Base-by-base conservation (phyloP, 2,329 filamentous ascomycete genomes). In the Escovopsis sp. region DNA sequence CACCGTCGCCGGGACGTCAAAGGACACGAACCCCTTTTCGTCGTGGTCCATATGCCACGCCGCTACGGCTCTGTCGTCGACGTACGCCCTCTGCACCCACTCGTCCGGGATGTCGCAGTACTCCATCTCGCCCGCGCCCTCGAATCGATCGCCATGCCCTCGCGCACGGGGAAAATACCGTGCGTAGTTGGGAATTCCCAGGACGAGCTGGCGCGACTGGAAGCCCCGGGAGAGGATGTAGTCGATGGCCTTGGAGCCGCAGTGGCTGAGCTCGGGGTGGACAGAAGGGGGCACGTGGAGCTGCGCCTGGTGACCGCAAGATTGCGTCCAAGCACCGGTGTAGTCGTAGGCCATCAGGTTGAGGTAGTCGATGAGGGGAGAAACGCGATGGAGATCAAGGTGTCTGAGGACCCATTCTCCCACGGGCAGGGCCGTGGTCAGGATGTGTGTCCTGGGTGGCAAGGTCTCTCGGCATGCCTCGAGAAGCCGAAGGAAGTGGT, bases 261-360 rank as follows among this genome's bases (percentile, higher is more conserved):
- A 77, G 11, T 45, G 36, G 16, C 50, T 44, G 12, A 56, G 48
- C 4, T 45, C 43, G 2, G 53, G 50, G 27, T 54, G 40, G 15
- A 47, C 42, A 14, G 45, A 39, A 16, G 45, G 31, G 2, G 64
- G 64, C 0, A 65, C 56, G 35, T 65, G 64, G 0, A 81, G 65
- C 46, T 77, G 73, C 2, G 76, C 70, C 27, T 80, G 76, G 47
- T 80, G 73, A 11, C 75, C 76, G 9, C 66, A 68, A 21, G 68
- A 64, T 16, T 61, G 52, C 2, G 65, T 66, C 76, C 76, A 80
- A 7, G 71, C 63, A 0, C 76, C 76, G 0, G 67, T 64, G 44
- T 79, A 79, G 50, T 81, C 76, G 48, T 81, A 81, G 11, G 68
- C 63, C 77, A 81, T 81, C 31, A 81, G 59, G 46, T 80, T 79